Evolutionary conservation across 352 stramenopile species (phyloP), one percentile per base, ranked within the genome.

Genomic region (Thraustotheca clavata): DNA sequence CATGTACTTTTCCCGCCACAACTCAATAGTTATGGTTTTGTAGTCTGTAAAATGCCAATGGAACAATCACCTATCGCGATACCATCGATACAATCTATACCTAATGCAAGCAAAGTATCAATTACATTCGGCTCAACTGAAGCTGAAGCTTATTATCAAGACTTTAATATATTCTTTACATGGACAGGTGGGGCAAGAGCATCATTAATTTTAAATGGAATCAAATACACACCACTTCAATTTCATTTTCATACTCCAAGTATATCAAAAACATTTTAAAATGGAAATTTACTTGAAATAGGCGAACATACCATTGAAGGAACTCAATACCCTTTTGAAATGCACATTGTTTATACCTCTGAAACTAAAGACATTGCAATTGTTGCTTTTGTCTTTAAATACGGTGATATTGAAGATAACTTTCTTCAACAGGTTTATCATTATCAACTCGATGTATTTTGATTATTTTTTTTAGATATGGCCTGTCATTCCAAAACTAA

Each of bases 351-450:
- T 47, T 73, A 80, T 54, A 66, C 72, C 26, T 60, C 74, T 24
- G 34, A 50, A 22, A 66, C 69, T 68, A 73, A 72, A 1, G 61
- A 48, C 7, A 61, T 86, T 32, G 76, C 77, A 0, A 77, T 90
- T 1, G 71, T 90, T 20, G 77, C 67, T 1, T 48, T 88, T 4
- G 83, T 87, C 67, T 86, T 88, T 31, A 24, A 52, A 31, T 52
- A 52, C 43, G 43, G 43, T 31, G 43, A 52, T 9, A 24, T 31
- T 2, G 43, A 52, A 52, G 43, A 52, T 9, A 11, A 24, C 11
- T 52, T 52, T 7, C 7, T 52, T 18, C 16, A 14, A 52, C 43
- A 52, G 43, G 43, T 43, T 16, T 43, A 16, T 16, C 16, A 16
- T 43, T 20, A 43, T 43, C 38, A 20, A 20, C 38, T 43, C 20